These are phyloP conservation scores for Xylariales sp. DNA, from an alignment of 2,329 filamentous ascomycete genomes.

Conservation along the genomic window DNA sequence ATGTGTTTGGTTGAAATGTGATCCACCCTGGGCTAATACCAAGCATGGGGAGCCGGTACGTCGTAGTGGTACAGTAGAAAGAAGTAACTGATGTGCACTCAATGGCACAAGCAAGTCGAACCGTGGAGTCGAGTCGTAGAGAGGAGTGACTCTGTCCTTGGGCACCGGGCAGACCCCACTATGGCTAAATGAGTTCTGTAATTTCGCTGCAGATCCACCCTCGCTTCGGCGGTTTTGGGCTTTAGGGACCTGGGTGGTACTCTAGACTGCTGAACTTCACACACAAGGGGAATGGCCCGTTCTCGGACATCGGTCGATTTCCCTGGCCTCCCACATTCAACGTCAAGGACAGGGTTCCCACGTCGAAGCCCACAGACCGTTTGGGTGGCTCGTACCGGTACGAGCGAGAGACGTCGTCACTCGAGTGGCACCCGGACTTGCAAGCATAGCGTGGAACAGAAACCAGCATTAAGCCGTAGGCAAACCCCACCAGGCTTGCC, in stretches of 20 bases:
- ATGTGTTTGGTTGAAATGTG: too few species aligned
- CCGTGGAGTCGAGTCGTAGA: too few species aligned
- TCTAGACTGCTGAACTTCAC: constrained; percentile 6
- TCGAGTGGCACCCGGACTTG: constrained; percentile 2
- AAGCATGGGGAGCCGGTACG: too few species aligned
- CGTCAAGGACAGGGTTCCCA: not conserved
- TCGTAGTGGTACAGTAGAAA: too few species aligned
- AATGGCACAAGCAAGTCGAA: too few species aligned
- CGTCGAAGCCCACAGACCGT: not conserved
- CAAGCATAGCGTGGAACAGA: constrained; percentile 4
- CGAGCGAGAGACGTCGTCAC: not conserved
- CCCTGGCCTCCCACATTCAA: not conserved
- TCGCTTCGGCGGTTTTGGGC: constrained; percentile 9
- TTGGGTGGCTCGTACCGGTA: not conserved
- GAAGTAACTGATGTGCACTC: too few species aligned
- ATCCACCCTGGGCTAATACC: too few species aligned
- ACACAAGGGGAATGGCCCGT: too few species aligned
- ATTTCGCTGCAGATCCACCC: constrained; percentile 13
- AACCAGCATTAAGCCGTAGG: constrained; percentile 4
- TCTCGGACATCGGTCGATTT: too few species aligned
- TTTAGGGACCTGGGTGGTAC: constrained; percentile 4
- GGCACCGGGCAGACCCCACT: too few species aligned
- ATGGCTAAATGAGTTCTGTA: too few species aligned
- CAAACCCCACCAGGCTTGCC: constrained; percentile 4
- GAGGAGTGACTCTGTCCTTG: constrained; percentile 1